These are phyloP conservation scores for Rhododendron molle DNA, from an alignment of 148 eudicot species.

Conservation along the genomic window DNA sequence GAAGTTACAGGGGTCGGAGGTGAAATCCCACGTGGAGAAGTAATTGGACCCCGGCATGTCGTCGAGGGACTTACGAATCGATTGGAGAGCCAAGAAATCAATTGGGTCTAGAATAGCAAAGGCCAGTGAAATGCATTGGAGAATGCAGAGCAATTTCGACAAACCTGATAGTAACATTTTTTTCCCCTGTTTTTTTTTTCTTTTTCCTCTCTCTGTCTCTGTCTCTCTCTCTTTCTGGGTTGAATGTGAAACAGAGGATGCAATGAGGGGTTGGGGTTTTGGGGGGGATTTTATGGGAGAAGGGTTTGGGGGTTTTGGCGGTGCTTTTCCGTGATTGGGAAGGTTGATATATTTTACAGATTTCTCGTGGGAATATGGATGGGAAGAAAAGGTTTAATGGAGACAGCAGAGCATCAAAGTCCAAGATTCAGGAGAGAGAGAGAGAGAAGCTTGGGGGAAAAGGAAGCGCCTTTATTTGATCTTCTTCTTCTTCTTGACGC, in stretches of 20 bases:
- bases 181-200: neutral
- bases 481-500: constrained; percentile 17
- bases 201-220: too few species aligned
- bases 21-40: constrained; percentile 84
- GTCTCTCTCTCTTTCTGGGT: neutral
- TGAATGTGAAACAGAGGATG: neutral
- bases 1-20: constrained; percentile 79
- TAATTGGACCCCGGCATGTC: constrained; percentile 64
- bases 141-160: neutral
- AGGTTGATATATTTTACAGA: neutral
- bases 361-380: constrained; percentile 12
- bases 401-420: neutral
- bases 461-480: neutral
- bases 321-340: constrained; percentile 24
- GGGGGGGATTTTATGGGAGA: constrained; percentile 1
- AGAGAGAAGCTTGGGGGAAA: constrained; percentile 4
- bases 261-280: neutral
- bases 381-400: constrained; percentile 7
- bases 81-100: constrained; percentile 76
- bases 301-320: neutral
- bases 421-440: constrained; percentile 12
- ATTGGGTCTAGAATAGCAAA: constrained; percentile 55
- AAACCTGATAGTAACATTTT: neutral
- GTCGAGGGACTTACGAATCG: constrained; percentile 45
- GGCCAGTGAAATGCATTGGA: constrained; percentile 5